A percentile compares a stretch with the other conserved stretches of the same genome.
These are phyloP conservation scores for Pseudofabraea citricarpa DNA, from an alignment of 2,329 filamentous ascomycete genomes.

Conservation along the genomic window DNA sequence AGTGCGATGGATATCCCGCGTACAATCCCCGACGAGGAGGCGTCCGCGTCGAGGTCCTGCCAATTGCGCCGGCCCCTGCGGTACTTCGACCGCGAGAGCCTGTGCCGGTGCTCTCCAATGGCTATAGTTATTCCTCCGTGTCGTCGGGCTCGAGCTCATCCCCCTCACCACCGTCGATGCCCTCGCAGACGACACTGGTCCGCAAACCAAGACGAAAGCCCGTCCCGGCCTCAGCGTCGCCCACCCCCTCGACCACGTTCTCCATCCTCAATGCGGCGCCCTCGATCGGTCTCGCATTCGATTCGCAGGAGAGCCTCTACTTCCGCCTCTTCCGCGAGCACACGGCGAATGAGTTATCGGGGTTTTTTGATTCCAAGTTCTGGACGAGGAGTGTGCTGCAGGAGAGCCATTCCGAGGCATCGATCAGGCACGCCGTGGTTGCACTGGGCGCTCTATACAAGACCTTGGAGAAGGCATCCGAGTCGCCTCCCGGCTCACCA, in stretches of 20 bases:
- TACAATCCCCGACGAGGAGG: conserved; percentile 16
- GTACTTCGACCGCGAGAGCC: background rate
- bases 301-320: conserved; percentile 49
- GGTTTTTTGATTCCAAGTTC: conserved; percentile 62
- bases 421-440: conserved; percentile 61
- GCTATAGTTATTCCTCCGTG: too few species aligned
- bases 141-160: conserved; percentile 6
- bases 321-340: conserved; percentile 58
- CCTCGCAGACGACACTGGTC: background rate
- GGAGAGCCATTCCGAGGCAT: conserved; percentile 56
- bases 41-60: background rate
- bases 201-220: background rate
- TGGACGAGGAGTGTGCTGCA: conserved; percentile 60
- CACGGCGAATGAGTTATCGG: conserved; percentile 58
- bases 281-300: conserved; percentile 39
- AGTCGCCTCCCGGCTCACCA: conserved; percentile 36
- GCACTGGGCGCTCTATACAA: conserved; percentile 64
- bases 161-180: conserved; percentile 4
- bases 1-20: conserved; percentile 54
- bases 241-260: background rate
- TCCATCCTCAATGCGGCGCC: background rate
- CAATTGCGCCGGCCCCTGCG: background rate
- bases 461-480: conserved; percentile 53
- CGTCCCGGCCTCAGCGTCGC: conserved; percentile 28
- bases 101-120: too few species aligned